Conservation (phyloP, 2,329 filamentous ascomycete species). For the Diplodia intermedia region DNA sequence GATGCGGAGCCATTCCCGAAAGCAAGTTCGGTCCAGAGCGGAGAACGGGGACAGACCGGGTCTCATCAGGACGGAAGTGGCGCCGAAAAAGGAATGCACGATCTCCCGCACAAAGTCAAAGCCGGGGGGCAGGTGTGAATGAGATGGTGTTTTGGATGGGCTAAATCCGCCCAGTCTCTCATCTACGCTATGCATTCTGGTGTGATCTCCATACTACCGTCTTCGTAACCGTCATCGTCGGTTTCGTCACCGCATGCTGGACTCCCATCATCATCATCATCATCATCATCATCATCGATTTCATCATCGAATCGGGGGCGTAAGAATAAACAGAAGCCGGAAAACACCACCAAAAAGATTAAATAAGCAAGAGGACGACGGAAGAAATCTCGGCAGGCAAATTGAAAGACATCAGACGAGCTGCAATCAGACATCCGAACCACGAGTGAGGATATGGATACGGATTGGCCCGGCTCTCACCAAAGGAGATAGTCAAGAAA, state of each 20-base stretch:
- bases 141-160: not conserved
- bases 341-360: not conserved
- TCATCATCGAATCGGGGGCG: not conserved
- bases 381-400: not conserved
- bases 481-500: not conserved
- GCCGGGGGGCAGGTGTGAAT: not conserved
- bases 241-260: not conserved
- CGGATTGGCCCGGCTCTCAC: not conserved
- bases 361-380: not conserved
- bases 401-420: not conserved
- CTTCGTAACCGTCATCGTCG: not conserved
- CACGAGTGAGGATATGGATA: not conserved
- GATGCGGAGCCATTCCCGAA: not conserved
- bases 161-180: not conserved
- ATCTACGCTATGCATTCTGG: not conserved
- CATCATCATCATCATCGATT: not conserved
- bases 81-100: not conserved
- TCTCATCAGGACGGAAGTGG: not conserved
- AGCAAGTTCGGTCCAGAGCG: not conserved
- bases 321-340: not conserved
- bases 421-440: not conserved
- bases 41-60: not conserved
- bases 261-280: not conserved
- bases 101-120: not conserved
- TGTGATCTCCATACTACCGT: not conserved